Evolutionary conservation across 768 basidiomycete species (phyloP).

Genomic region (Saitozyma sp.): DNA sequence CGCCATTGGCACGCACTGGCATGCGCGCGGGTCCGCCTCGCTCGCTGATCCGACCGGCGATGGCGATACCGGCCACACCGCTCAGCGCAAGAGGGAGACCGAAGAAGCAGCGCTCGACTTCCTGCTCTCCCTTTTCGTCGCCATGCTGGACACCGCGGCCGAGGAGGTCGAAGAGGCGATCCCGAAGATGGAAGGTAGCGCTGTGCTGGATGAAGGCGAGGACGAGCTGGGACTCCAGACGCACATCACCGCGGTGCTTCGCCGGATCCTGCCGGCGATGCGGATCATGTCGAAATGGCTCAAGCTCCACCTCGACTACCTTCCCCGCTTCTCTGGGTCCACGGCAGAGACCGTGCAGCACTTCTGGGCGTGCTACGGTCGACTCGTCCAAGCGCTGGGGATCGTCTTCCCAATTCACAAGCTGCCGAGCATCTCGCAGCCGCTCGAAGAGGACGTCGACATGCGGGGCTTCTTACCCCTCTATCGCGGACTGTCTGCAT

Average conservation of each 20-base stretch:
- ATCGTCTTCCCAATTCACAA: slow-evolving; percentile 67
- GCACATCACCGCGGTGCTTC: slow-evolving; percentile 77
- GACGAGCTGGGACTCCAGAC: slow-evolving; percentile 15
- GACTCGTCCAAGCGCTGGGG: slow-evolving; percentile 65
- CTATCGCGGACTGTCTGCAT: slow-evolving; percentile 59
- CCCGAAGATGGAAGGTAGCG: slow-evolving; percentile 13
- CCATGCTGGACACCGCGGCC: slow-evolving; percentile 66
- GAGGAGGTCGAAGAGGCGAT: slow-evolving; percentile 27
- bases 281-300: slow-evolving; percentile 90
- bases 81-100: slow-evolving; percentile 52
- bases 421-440: slow-evolving; percentile 61
- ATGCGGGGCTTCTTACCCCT: slow-evolving; percentile 84
- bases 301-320: slow-evolving; percentile 68
- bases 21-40: slow-evolving; percentile 57
- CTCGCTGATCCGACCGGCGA: slow-evolving; percentile 5
- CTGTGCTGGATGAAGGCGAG: slow-evolving; percentile 25
- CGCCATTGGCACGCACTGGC: slow-evolving; percentile 80
- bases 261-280: slow-evolving; percentile 80
- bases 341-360: slow-evolving; percentile 24
- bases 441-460: slow-evolving; percentile 87
- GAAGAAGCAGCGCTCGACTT: slow-evolving; percentile 71
- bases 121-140: slow-evolving; percentile 65
- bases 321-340: slow-evolving; percentile 56
- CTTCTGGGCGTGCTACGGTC: slow-evolving; percentile 74
- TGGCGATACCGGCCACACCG: background rate